phyloP scores from a whole-genome alignment of 495 filamentous ascomycete species.

The Baudoinia panamericana region DNA sequence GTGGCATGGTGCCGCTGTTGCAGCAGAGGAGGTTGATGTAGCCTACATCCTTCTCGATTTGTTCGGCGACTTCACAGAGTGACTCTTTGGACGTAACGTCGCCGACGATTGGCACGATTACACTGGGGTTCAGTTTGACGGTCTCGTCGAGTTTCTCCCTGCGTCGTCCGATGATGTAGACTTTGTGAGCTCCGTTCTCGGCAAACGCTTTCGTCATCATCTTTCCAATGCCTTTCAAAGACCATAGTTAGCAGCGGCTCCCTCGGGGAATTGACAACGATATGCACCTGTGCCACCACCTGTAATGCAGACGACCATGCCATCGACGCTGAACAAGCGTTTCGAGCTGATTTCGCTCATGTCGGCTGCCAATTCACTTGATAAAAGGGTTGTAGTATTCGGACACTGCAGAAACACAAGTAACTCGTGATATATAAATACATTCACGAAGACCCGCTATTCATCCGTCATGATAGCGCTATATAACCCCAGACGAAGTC shows the following conservation, averaged over 20 bases:
- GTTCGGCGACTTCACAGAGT: constrained; percentile 25
- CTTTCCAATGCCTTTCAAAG: constrained; percentile 45
- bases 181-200: constrained; percentile 47
- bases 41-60: constrained; percentile 30
- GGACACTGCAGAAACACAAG: too few species aligned
- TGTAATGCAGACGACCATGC: constrained; percentile 49
- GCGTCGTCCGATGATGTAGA: constrained; percentile 57
- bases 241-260: not conserved
- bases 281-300: constrained; percentile 44
- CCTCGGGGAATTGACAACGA: not conserved
- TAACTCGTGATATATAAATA: too few species aligned
- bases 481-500: too few species aligned
- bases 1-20: constrained; percentile 20
- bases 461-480: too few species aligned
- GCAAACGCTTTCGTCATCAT: constrained; percentile 54
- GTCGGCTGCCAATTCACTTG: too few species aligned
- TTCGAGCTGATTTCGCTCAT: too few species aligned
- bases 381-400: too few species aligned
- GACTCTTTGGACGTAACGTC: constrained; percentile 35
- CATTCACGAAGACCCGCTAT: too few species aligned
- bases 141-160: constrained; percentile 28
- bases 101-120: constrained; percentile 31
- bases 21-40: constrained; percentile 27
- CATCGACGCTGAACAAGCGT: constrained; percentile 49
- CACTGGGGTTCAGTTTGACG: constrained; percentile 29